phyloP scores from a whole-genome alignment of 495 filamentous ascomycete species.

The Mytilinidion resinicola region DNA sequence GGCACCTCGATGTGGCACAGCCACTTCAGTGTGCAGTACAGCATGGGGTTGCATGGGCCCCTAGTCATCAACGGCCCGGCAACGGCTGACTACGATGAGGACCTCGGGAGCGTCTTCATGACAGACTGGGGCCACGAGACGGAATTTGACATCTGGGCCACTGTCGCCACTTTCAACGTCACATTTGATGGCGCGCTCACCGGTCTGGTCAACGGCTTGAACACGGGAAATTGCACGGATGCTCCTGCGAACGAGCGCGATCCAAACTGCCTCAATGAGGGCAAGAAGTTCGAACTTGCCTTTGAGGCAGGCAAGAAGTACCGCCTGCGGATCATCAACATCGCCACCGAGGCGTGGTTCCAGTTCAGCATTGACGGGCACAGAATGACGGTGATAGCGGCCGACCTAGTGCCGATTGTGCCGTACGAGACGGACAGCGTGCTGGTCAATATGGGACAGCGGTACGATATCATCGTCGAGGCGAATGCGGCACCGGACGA shows the following conservation, averaged over 20 bases:
- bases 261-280: background rate
- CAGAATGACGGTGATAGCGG: slow-evolving; percentile 13
- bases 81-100: slow-evolving; percentile 26
- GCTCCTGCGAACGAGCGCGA: no score
- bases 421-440: no score
- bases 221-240: no score
- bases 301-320: slow-evolving; percentile 38
- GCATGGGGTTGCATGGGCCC: slow-evolving; percentile 34
- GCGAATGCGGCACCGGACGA: slow-evolving; percentile 31
- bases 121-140: slow-evolving; percentile 35
- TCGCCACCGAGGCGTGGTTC: slow-evolving; percentile 9
- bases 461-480: slow-evolving; percentile 35
- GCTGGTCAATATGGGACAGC: no score
- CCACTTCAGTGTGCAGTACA: slow-evolving; percentile 33
- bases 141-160: no score
- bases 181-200: no score
- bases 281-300: slow-evolving; percentile 26
- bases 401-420: slow-evolving; percentile 24
- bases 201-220: no score
- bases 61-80: slow-evolving; percentile 37
- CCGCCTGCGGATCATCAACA: slow-evolving; percentile 36
- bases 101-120: slow-evolving; percentile 28
- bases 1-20: slow-evolving; percentile 36
- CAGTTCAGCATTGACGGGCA: slow-evolving; percentile 23
- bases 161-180: no score